Evolutionary conservation across 164 flowering plant species (phyloP).

Genomic region (Vitis labrusca): DNA sequence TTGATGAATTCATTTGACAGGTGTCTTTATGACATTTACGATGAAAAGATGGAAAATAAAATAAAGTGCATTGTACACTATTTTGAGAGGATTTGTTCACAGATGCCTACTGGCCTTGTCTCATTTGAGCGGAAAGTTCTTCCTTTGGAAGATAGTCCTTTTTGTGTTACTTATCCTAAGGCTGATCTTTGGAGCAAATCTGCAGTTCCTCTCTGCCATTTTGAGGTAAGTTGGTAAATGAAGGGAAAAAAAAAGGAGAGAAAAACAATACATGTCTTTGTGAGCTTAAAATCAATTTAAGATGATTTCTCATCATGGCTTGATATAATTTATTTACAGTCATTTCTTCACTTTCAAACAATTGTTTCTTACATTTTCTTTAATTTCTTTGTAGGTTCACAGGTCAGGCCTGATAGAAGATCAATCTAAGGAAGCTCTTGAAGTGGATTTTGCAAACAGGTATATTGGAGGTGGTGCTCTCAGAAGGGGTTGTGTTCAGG

Average conservation of each 20-base stretch:
- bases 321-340: background rate
- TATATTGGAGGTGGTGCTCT: conserved; percentile 96
- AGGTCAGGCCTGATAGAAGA: conserved; percentile 77
- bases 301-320: too few relatives aligned
- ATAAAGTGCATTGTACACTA: conserved; percentile 81
- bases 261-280: too few relatives aligned
- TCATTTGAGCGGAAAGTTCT: conserved; percentile 93
- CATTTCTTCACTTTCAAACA: too few relatives aligned
- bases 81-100: conserved; percentile 67
- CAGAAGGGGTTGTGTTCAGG: conserved; percentile 88
- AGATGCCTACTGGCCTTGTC: conserved; percentile 62
- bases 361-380: background rate
- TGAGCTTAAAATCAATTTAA: too few relatives aligned
- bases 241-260: background rate
- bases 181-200: conserved; percentile 74
- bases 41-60: conserved; percentile 62
- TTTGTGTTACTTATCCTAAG: conserved; percentile 45
- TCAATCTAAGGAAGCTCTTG: conserved; percentile 62
- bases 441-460: conserved; percentile 96
- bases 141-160: conserved; percentile 31
- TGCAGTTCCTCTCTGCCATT: conserved; percentile 47
- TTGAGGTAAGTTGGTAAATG: conserved; percentile 53
- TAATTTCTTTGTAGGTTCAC: conserved; percentile 42
- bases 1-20: conserved; percentile 33
- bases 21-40: conserved; percentile 49